Percentiles rank a stretch among this genome's conserved stretches.
These are phyloP conservation scores for Lichtheimia ornata DNA, from an alignment of 371 early-diverging fungal species.

Conservation along the genomic window DNA sequence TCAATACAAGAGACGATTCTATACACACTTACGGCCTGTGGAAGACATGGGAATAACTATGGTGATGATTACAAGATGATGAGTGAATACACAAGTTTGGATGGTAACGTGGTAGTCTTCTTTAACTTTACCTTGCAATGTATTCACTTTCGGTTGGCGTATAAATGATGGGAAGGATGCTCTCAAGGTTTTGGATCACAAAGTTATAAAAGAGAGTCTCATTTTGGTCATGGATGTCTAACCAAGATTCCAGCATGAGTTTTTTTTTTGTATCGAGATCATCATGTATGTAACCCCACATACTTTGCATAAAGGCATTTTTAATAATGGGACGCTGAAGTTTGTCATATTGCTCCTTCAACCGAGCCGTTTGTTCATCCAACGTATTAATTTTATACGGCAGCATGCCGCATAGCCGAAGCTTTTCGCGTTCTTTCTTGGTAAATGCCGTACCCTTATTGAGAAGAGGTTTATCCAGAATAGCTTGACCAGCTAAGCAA, in stretches of 20 bases:
- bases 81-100: neutral
- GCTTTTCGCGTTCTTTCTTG: conserved; percentile 27
- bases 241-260: neutral
- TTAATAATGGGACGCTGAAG: conserved; percentile 15
- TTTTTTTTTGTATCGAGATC: neutral
- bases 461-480: conserved; percentile 14
- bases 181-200: conserved; percentile 19
- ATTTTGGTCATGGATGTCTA: conserved; percentile 29
- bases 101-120: neutral
- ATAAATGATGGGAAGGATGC: conserved; percentile 21
- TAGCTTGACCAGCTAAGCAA: conserved; percentile 6
- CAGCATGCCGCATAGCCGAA: conserved; percentile 20
- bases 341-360: conserved; percentile 14
- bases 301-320: conserved; percentile 21
- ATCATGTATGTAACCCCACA: neutral
- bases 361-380: conserved; percentile 19
- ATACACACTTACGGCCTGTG: conserved; percentile 13
- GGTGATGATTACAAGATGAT: neutral
- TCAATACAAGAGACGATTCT: neutral
- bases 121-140: conserved; percentile 11
- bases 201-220: conserved; percentile 32
- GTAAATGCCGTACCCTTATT: conserved; percentile 32
- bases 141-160: conserved; percentile 27
- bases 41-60: conserved; percentile 16
- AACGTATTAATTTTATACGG: conserved; percentile 22